Base-by-base conservation (phyloP, 495 filamentous ascomycete genomes). In the Corynascus novoguineensis region DNA sequence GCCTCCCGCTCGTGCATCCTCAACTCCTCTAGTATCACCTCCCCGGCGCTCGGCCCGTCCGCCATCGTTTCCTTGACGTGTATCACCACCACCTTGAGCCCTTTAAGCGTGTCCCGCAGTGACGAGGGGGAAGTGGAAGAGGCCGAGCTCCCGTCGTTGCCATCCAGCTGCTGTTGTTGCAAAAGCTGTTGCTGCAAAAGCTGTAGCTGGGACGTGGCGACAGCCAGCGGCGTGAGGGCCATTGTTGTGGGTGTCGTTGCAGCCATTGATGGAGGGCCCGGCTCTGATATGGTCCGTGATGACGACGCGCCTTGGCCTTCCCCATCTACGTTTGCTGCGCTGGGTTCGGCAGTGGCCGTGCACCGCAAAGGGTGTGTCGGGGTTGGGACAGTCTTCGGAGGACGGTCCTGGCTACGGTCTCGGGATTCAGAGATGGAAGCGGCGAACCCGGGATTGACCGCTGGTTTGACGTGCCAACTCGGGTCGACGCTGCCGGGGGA, bases 51-150 rank as follows among this genome's bases (percentile, higher is more conserved):
- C 12, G 81, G 80, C 15, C 83, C 87, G 58, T 81, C 82, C 41
- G 76, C 73, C 25, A 92, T 73, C 53, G 81, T 85, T 48, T 93
- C 89, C 64, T 92, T 92, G 60, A 91, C 80, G 72, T 93, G 80
- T 28, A 92, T 95, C 37, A 93, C 80, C 40, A 91, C 86, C 12
- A 95, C 74, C 50, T 76, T 80, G 2, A 85, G 60, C 0, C 81
- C 82, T 25, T 67, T 62, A 1, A 84, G 73, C 14, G 47, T 38
- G 9, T 48, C 34, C 9, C 27, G 25, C 31, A 61, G 29, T 0
- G 17, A 19, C 15, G 37, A 21, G 19, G 41, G n/a, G 19, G 21
- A 44, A 22, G 19, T 7, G 19, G 41, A 21, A 12, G 41, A 7
- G 2, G 40, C 17, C 4, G 17, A 42, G n/a, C 15, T 17, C 27